Percentiles rank a stretch among this genome's conserved stretches.
These are phyloP conservation scores for Phyllosticta capitalensis DNA, from an alignment of 2,329 filamentous ascomycete genomes.

Conservation along the genomic window DNA sequence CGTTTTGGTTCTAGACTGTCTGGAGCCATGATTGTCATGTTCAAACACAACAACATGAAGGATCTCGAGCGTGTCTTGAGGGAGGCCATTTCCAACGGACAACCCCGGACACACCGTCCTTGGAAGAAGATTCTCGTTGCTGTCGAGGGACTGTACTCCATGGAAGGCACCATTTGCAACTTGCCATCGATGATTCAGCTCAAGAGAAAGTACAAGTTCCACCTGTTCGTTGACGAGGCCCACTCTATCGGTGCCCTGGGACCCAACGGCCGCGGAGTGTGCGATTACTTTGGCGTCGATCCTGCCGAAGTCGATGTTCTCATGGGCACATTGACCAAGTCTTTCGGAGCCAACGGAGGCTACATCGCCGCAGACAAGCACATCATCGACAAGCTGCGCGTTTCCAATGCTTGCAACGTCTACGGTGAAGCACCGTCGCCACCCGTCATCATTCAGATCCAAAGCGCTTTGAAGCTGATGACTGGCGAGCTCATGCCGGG, in stretches of 20 bases:
- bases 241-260: constrained; percentile 93
- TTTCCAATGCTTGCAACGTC: constrained; percentile 74
- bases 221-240: constrained; percentile 90
- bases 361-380: constrained; percentile 84
- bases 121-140: constrained; percentile 99
- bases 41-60: constrained; percentile 94
- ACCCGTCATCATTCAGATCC: constrained; percentile 82
- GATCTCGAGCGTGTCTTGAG: constrained; percentile 79
- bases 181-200: constrained; percentile 79
- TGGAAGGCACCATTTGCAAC: constrained; percentile 99
- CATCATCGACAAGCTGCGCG: constrained; percentile 85
- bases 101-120: constrained; percentile 93
- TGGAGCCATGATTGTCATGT: constrained; percentile 87
- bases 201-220: constrained; percentile 95
- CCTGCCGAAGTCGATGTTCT: constrained; percentile 83
- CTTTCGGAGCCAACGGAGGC: constrained; percentile 94
- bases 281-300: constrained; percentile 93
- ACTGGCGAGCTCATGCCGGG: constrained; percentile 78
- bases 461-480: constrained; percentile 78
- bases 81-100: constrained; percentile 89
- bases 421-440: constrained; percentile 84
- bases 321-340: constrained; percentile 98
- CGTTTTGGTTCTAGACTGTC: constrained; percentile 90
- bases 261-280: constrained; percentile 80
- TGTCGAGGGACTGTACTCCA: constrained; percentile 94